Conservation (phyloP, 1,139 yeast species). For the Hyphopichia wangnamkhiaoensis region DNA sequence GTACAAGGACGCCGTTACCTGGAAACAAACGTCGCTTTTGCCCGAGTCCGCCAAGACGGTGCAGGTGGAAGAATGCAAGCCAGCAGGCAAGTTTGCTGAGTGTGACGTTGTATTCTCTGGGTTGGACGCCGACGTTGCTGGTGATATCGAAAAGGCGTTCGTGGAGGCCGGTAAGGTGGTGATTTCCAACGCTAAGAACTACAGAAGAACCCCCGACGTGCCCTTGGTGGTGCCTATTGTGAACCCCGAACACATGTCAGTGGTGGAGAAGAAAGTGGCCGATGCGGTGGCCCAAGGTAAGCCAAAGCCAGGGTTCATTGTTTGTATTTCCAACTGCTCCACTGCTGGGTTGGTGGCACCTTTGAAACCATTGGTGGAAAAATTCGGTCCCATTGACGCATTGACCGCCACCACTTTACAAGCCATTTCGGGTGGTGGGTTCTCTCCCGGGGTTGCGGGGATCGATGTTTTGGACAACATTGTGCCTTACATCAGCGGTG, state of each 20-base stretch:
- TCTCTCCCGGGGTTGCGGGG: constrained; percentile 96
- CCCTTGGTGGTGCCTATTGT: constrained; percentile 96
- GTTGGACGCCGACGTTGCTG: constrained; percentile 90
- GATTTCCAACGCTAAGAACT: constrained; percentile 93
- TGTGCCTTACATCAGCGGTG: constrained; percentile 93
- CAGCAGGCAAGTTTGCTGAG: constrained; percentile 69
- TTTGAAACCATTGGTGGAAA: constrained; percentile 83
- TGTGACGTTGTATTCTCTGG: constrained; percentile 97
- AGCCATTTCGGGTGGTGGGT: constrained; percentile 98
- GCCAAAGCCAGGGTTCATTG: constrained; percentile 73
- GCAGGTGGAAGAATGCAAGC: constrained; percentile 74
- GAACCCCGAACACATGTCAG: constrained; percentile 87
- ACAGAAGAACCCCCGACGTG: constrained; percentile 83
- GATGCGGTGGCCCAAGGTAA: constrained; percentile 55
- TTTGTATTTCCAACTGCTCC: constrained; percentile 96
- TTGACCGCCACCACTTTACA: constrained; percentile 91
- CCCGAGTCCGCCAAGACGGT: constrained; percentile 68
- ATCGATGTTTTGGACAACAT: constrained; percentile 93
- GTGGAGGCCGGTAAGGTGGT: constrained; percentile 80
- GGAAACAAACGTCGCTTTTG: constrained; percentile 90
- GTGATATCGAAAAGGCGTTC: constrained; percentile 84
- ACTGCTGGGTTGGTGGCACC: constrained; percentile 99
- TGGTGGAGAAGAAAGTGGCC: constrained; percentile 62
- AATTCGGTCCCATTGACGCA: constrained; percentile 85
- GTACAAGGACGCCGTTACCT: constrained; percentile 81